phyloP scores from a whole-genome alignment of 1,139 yeast species.

The Pichia sp. region DNA sequence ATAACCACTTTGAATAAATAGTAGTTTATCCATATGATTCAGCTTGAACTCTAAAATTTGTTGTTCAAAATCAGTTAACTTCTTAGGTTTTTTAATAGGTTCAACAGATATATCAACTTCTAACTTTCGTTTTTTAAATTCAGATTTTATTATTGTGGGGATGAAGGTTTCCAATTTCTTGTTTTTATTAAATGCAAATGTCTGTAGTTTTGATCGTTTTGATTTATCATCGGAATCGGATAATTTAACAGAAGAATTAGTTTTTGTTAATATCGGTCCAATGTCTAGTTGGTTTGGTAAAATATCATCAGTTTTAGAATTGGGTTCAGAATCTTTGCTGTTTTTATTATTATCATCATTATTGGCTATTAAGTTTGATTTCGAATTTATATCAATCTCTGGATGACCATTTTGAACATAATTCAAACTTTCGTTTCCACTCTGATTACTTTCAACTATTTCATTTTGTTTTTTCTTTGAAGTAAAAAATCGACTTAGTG shows the following conservation, averaged over 20 bases:
- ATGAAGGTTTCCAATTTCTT: neutral
- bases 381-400: neutral
- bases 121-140: neutral
- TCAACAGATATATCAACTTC: neutral
- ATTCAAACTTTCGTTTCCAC: neutral
- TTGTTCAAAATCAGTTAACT: conserved; percentile 72
- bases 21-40: conserved; percentile 54
- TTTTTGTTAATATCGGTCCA: too few species aligned
- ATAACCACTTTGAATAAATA: conserved; percentile 86
- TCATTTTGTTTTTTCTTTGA: conserved; percentile 3
- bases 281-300: neutral
- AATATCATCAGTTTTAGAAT: neutral
- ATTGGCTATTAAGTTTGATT: neutral
- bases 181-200: neutral
- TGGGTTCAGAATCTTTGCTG: neutral
- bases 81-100: conserved; percentile 2
- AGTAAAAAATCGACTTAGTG: conserved; percentile 18
- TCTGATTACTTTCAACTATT: neutral
- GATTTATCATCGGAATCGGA: neutral
- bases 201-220: neutral
- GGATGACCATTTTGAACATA: neutral
- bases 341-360: neutral
- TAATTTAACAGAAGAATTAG: neutral
- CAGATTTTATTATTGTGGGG: neutral
- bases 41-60: conserved; percentile 65